phyloP scores from a whole-genome alignment of 176 grass and related monocot species.

The Aegilops bicornis region DNA sequence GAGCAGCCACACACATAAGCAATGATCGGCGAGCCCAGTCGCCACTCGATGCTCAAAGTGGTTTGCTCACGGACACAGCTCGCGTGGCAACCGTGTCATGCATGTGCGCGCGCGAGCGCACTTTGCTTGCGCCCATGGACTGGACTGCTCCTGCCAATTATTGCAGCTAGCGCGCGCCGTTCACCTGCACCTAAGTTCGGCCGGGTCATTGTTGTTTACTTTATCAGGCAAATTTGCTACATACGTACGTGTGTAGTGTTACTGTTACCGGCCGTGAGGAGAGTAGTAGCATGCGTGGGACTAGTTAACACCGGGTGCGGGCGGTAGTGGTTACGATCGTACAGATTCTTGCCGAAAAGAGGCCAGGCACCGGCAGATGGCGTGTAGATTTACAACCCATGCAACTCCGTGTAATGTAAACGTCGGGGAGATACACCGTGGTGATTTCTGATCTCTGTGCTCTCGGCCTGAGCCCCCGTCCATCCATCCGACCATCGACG shows the following conservation, averaged over 20 bases:
- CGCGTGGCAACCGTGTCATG: background rate
- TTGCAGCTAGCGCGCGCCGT: too few species aligned
- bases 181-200: too few species aligned
- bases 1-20: background rate
- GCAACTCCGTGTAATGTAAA: conserved; percentile 5
- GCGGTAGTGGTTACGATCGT: conserved; percentile 3
- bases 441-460: background rate
- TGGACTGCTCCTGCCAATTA: background rate
- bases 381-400: conserved; percentile 9
- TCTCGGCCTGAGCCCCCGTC: background rate
- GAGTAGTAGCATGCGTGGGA: background rate
- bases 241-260: too few species aligned
- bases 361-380: conserved; percentile 25
- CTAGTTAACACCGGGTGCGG: background rate
- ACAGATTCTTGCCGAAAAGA: conserved; percentile 26
- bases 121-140: background rate
- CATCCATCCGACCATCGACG: background rate
- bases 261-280: background rate
- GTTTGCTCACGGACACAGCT: background rate
- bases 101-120: background rate
- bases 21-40: background rate
- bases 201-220: too few species aligned
- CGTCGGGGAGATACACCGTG: background rate
- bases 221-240: too few species aligned
- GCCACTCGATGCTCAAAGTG: background rate